phyloP scores from a whole-genome alignment of 2,329 filamentous ascomycete genomes.

The Arthroderma sp. region DNA sequence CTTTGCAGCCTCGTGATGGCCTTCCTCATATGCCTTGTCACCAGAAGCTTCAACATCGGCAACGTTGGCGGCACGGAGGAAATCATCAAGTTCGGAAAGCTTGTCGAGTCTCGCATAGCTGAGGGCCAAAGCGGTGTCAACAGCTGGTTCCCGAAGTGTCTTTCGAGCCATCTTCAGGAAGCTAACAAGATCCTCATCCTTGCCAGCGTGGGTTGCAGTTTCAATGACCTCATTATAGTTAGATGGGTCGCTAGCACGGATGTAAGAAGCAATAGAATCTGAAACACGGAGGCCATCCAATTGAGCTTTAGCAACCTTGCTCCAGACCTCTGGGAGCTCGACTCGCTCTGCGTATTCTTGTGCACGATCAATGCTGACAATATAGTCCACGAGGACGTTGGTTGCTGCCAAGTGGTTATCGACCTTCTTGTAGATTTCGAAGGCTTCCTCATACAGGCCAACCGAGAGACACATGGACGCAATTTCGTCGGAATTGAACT shows the following conservation, averaged over 20 bases:
- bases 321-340: conserved; percentile 92
- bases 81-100: conserved; percentile 87
- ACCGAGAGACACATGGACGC: conserved; percentile 87
- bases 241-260: conserved; percentile 80
- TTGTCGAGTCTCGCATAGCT: conserved; percentile 85
- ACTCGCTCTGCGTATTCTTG: conserved; percentile 92
- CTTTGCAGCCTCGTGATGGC: conserved; percentile 89
- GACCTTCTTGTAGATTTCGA: conserved; percentile 98
- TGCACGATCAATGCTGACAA: conserved; percentile 95
- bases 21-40: conserved; percentile 94
- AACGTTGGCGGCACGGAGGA: conserved; percentile 83
- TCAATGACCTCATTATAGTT: conserved; percentile 97
- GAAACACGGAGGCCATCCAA: conserved; percentile 85
- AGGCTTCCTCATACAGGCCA: conserved; percentile 89
- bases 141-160: conserved; percentile 81
- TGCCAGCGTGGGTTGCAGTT: conserved; percentile 84
- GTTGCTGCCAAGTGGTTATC: conserved; percentile 76
- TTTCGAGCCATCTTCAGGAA: conserved; percentile 95
- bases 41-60: conserved; percentile 92
- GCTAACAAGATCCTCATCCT: conserved; percentile 95
- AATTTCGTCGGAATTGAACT: conserved; percentile 86
- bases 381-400: conserved; percentile 85
- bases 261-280: conserved; percentile 93
- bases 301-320: conserved; percentile 94
- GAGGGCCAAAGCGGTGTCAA: conserved; percentile 90